A percentile compares a stretch with the other conserved stretches of the same genome.
Evolutionary conservation across 2,329 filamentous ascomycete genomes (phyloP).

Genomic region (Pseudogymnoascus destructans): DNA sequence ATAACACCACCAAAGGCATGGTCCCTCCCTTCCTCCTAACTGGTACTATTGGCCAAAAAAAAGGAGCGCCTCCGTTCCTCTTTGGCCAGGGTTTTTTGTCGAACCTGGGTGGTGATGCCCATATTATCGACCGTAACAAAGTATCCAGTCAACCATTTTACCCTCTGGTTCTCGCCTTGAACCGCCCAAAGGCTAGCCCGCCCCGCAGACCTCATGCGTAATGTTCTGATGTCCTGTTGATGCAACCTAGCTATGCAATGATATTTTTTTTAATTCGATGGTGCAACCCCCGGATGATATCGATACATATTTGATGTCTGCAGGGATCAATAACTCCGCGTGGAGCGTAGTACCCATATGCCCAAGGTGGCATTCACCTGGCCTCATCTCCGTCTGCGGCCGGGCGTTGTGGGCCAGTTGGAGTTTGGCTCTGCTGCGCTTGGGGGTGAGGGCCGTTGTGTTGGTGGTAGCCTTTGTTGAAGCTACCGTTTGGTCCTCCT

Average conservation of each 20-base stretch:
- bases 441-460: slow-evolving; percentile 24
- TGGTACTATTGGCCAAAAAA: slow-evolving; percentile 18
- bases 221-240: slow-evolving; percentile 2
- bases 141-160: slow-evolving; percentile 5
- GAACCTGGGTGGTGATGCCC: not conserved
- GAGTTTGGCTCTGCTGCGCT: slow-evolving; percentile 27
- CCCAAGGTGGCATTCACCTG: slow-evolving; percentile 29
- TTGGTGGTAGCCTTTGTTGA: slow-evolving; percentile 37
- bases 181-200: not conserved
- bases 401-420: slow-evolving; percentile 29
- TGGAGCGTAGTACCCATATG: not conserved
- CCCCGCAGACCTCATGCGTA: not conserved
- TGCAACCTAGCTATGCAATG: slow-evolving; percentile 9
- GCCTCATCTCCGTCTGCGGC: slow-evolving; percentile 33
- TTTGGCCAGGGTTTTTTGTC: slow-evolving; percentile 21
- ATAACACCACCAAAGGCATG: slow-evolving; percentile 19
- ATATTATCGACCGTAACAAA: not conserved
- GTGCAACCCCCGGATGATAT: slow-evolving; percentile 3
- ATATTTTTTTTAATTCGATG: slow-evolving; percentile 8
- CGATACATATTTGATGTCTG: not conserved
- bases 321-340: not conserved
- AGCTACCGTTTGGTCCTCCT: slow-evolving; percentile 40
- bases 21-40: slow-evolving; percentile 25
- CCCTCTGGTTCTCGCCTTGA: slow-evolving; percentile 3
- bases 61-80: slow-evolving; percentile 14